Percentiles rank a stretch among this genome's conserved stretches.
These are phyloP conservation scores for Russula ochroleuca DNA, from an alignment of 768 basidiomycete species.

Conservation along the genomic window DNA sequence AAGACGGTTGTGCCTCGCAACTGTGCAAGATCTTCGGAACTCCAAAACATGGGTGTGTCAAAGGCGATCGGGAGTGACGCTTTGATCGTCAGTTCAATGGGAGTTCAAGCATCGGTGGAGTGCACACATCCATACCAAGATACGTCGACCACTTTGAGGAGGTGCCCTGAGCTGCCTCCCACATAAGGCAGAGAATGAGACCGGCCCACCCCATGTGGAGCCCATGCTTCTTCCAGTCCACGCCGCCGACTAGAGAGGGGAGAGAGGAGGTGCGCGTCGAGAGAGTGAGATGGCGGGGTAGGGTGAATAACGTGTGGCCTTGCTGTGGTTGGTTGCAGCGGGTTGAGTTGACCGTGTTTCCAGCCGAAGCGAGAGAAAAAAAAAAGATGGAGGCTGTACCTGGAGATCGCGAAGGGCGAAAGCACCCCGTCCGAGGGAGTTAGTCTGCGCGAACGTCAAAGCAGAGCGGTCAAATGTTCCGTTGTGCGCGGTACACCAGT, in stretches of 20 bases:
- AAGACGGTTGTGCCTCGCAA: slow-evolving; percentile 83
- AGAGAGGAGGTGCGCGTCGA: slow-evolving; percentile 74
- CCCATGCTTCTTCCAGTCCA: slow-evolving; percentile 57
- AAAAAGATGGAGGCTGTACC: slow-evolving; percentile 37
- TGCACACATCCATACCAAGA: slow-evolving; percentile 47
- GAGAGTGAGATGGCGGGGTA: slow-evolving; percentile 74
- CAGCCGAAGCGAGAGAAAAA: neutral
- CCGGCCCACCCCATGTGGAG: slow-evolving; percentile 79
- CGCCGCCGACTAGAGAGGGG: slow-evolving; percentile 51
- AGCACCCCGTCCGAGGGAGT: slow-evolving; percentile 60
- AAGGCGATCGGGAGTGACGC: slow-evolving; percentile 68
- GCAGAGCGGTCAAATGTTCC: slow-evolving; percentile 44
- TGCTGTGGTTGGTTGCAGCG: slow-evolving; percentile 46
- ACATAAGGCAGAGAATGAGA: slow-evolving; percentile 93
- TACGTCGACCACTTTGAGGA: slow-evolving; percentile 69
- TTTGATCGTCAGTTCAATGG: slow-evolving; percentile 30
- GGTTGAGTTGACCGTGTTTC: slow-evolving; percentile 16
- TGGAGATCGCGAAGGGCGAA: slow-evolving; percentile 67
- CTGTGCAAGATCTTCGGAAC: slow-evolving; percentile 61
- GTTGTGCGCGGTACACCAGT: slow-evolving; percentile 52
- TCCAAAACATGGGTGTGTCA: slow-evolving; percentile 96
- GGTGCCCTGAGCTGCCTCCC: slow-evolving; percentile 69
- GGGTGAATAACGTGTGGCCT: slow-evolving; percentile 71
- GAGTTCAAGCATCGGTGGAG: neutral
- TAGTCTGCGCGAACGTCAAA: slow-evolving; percentile 38